Percentiles rank a stretch among this genome's conserved stretches.
Evolutionary conservation across 2,329 filamentous ascomycete genomes (phyloP).

Genomic region (Helicocarpus griseus): DNA sequence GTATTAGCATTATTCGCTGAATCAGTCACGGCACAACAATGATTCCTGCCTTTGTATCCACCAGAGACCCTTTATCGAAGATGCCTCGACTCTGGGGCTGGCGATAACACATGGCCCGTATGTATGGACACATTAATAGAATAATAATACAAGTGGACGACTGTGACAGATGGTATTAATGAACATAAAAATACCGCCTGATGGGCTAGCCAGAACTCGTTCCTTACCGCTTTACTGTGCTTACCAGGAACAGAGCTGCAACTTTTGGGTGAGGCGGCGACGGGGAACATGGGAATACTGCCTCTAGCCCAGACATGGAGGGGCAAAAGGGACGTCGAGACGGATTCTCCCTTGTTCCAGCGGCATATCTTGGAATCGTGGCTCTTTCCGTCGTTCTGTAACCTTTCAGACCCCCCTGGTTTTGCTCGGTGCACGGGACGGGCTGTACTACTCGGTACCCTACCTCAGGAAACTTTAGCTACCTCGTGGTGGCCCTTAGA

Average conservation of each 20-base stretch:
- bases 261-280: neutral
- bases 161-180: too few species aligned
- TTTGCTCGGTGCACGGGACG: neutral
- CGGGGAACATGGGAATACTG: neutral
- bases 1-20: neutral
- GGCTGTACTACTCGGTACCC: neutral
- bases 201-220: neutral
- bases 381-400: neutral
- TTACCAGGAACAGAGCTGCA: neutral
- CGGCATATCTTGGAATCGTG: neutral
- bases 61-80: neutral
- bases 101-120: neutral
- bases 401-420: neutral
- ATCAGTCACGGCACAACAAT: neutral
- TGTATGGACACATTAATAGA: neutral
- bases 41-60: neutral
- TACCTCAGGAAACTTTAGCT: slow-evolving; percentile 1
- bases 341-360: neutral
- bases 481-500: slow-evolving; percentile 3
- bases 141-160: neutral
- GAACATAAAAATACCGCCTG: too few species aligned
- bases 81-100: neutral
- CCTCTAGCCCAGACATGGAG: neutral
- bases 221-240: neutral
- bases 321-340: neutral